Evolutionary conservation across 768 basidiomycete genomes (phyloP).

Genomic region (Jaapia argillacea): DNA sequence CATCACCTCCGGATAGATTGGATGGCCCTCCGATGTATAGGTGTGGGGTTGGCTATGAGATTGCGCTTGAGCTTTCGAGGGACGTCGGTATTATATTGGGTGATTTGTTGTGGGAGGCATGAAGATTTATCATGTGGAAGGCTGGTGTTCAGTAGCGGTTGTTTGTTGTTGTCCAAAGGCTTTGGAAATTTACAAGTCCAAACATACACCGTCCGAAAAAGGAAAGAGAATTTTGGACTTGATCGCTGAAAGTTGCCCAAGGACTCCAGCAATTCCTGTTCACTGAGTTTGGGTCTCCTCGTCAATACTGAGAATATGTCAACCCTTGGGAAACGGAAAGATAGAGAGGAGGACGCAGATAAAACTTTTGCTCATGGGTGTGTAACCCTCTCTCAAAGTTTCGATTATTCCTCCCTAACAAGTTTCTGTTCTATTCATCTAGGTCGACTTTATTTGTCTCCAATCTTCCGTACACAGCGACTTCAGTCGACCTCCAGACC

Average conservation of each 20-base stretch:
- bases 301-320: conserved; percentile 4
- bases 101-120: conserved; percentile 60
- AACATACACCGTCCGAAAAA: not conserved
- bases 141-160: too few species aligned
- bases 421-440: not conserved
- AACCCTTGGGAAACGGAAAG: conserved; percentile 35
- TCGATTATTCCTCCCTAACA: not conserved
- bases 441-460: conserved; percentile 90
- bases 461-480: conserved; percentile 84
- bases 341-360: conserved; percentile 23
- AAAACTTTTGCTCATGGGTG: conserved; percentile 23
- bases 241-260: not conserved
- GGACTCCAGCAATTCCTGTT: not conserved
- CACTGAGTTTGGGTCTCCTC: not conserved
- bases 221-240: not conserved
- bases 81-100: conserved; percentile 49
- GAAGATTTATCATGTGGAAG: too few species aligned
- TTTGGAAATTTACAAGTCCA: not conserved
- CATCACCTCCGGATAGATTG: conserved; percentile 46
- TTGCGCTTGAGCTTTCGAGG: conserved; percentile 43
- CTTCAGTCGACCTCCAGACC: conserved; percentile 83
- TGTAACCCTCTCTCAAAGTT: too few species aligned
- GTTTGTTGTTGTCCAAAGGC: not conserved
- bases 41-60: conserved; percentile 56
- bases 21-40: conserved; percentile 69